These are phyloP conservation scores for Periconia macrospinosa DNA, from an alignment of 2,329 filamentous ascomycete genomes.

Conservation along the genomic window DNA sequence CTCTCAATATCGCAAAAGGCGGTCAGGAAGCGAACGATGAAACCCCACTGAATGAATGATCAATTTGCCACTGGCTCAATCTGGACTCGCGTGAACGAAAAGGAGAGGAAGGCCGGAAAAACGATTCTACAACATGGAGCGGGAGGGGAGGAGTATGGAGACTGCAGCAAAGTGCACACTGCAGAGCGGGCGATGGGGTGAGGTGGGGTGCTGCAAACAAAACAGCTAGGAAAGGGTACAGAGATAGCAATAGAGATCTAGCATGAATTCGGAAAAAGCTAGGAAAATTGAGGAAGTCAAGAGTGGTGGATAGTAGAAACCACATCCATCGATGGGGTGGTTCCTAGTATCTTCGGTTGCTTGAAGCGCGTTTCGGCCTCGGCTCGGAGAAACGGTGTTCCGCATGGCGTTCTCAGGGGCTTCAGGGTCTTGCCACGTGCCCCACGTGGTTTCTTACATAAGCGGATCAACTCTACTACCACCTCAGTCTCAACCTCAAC, in stretches of 20 bases:
- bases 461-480: too few relatives aligned
- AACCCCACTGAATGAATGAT: too few relatives aligned
- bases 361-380: not conserved
- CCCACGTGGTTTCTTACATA: too few relatives aligned
- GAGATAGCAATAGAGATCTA: not conserved
- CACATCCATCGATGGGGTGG: not conserved
- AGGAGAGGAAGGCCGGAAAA: not conserved
- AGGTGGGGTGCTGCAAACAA: not conserved
- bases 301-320: not conserved
- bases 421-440: not conserved
- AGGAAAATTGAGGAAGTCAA: not conserved
- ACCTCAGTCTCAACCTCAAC: too few relatives aligned
- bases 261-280: not conserved
- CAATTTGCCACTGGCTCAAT: too few relatives aligned
- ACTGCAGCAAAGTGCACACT: too few relatives aligned
- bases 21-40: too few relatives aligned
- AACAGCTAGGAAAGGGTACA: not conserved
- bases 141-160: not conserved
- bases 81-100: too few relatives aligned
- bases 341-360: too few relatives aligned
- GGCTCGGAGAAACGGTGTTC: not conserved
- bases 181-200: not conserved
- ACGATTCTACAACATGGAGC: not conserved
- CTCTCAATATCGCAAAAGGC: too few relatives aligned
- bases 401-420: not conserved